Evolutionary conservation across 345 rosid species (phyloP).

Genomic region (Pelargonium nanum): DNA sequence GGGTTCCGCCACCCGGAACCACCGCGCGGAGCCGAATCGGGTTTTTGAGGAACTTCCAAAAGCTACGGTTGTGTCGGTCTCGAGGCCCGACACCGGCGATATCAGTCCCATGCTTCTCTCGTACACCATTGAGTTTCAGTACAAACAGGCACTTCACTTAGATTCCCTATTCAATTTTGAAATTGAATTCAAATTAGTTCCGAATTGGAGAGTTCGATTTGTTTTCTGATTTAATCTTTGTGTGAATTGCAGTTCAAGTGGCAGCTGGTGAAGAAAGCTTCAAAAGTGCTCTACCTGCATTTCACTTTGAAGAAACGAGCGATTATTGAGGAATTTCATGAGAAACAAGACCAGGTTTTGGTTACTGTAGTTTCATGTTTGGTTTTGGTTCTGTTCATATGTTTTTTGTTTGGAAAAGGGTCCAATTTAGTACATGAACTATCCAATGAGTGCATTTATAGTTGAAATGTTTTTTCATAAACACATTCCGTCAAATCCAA

Average conservation of each 20-base stretch:
- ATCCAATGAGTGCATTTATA: no score
- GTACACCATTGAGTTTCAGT: slow-evolving; percentile 63
- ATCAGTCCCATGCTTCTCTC: slow-evolving; percentile 83
- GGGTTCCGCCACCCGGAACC: slow-evolving; percentile 7
- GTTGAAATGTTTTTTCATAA: no score
- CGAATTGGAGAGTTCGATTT: no score
- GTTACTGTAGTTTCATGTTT: neutral
- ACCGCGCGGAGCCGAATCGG: slow-evolving; percentile 18
- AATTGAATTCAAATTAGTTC: neutral
- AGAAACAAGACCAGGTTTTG: slow-evolving; percentile 77
- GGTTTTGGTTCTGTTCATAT: neutral
- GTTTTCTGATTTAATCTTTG: neutral
- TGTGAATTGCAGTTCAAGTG: slow-evolving; percentile 57
- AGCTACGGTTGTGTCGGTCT: slow-evolving; percentile 60
- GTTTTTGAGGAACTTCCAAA: slow-evolving; percentile 65
- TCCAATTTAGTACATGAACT: neutral
- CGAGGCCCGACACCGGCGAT: slow-evolving; percentile 66
- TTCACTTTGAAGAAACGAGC: slow-evolving; percentile 77
- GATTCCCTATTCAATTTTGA: neutral
- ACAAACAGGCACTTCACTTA: slow-evolving; percentile 48
- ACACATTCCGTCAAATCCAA: no score
- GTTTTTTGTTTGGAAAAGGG: neutral
- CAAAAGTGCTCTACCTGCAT: slow-evolving; percentile 80
- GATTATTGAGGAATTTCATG: slow-evolving; percentile 68
- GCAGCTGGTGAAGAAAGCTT: slow-evolving; percentile 76